Evolutionary conservation across 2,329 filamentous ascomycete genomes (phyloP).

Genomic region (Alternaria tenuissima): DNA sequence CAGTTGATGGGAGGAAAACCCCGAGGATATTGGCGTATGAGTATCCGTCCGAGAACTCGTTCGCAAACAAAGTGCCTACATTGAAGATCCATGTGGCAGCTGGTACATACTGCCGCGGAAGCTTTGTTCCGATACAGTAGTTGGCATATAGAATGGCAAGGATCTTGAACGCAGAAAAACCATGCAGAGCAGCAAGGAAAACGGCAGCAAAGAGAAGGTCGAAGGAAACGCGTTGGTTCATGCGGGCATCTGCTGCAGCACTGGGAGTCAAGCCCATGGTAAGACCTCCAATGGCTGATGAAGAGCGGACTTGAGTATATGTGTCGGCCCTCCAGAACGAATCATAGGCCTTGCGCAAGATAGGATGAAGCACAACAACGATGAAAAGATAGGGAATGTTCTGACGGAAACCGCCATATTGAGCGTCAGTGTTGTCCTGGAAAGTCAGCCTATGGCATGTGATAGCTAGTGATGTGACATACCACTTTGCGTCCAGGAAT

Average conservation of each 20-base stretch:
- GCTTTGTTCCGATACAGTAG: slow-evolving; percentile 75
- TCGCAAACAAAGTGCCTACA: slow-evolving; percentile 83
- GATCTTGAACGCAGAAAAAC: slow-evolving; percentile 84
- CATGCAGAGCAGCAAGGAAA: slow-evolving; percentile 82
- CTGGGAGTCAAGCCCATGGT: slow-evolving; percentile 53
- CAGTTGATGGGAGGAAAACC: slow-evolving; percentile 56
- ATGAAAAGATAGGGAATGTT: slow-evolving; percentile 84
- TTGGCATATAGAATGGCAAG: slow-evolving; percentile 81
- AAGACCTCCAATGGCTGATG: slow-evolving; percentile 40
- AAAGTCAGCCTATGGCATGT: slow-evolving; percentile 11
- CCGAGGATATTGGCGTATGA: slow-evolving; percentile 70
- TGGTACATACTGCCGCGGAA: slow-evolving; percentile 77
- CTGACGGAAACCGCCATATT: slow-evolving; percentile 84
- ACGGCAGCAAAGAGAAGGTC: slow-evolving; percentile 83
- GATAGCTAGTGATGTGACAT: slow-evolving; percentile 32
- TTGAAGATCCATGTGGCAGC: slow-evolving; percentile 89
- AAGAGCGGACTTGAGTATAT: slow-evolving; percentile 54
- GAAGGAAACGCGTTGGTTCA: slow-evolving; percentile 76
- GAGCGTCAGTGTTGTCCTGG: slow-evolving; percentile 86
- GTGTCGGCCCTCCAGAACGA: slow-evolving; percentile 55
- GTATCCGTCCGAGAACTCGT: slow-evolving; percentile 85
- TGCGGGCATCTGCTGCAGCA: slow-evolving; percentile 62
- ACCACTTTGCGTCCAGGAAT: slow-evolving; percentile 90
- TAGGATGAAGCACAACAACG: slow-evolving; percentile 79
- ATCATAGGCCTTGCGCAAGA: slow-evolving; percentile 78